These are phyloP conservation scores for Debaryomycetaceae sp. DNA, from an alignment of 1,139 yeast species.

Conservation along the genomic window DNA sequence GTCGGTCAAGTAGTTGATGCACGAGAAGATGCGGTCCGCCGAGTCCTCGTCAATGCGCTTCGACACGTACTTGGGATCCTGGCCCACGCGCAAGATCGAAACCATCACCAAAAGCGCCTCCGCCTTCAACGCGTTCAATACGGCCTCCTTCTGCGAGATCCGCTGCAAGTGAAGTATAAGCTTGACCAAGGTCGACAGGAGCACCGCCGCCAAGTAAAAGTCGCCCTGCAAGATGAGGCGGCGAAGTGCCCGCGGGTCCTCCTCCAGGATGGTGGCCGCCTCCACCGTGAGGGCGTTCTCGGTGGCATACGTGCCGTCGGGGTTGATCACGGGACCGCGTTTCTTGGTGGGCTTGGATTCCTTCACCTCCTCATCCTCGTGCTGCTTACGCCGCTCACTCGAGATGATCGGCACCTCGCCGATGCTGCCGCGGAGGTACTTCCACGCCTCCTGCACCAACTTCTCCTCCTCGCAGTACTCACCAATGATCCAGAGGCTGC, in stretches of 20 bases:
- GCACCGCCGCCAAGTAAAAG: slow-evolving; percentile 83
- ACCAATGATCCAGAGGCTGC: slow-evolving; percentile 94
- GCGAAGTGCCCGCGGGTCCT: slow-evolving; percentile 81
- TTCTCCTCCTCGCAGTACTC: slow-evolving; percentile 76
- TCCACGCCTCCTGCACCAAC: slow-evolving; percentile 84
- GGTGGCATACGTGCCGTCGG: slow-evolving; percentile 98
- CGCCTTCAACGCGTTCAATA: slow-evolving; percentile 82
- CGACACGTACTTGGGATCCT: slow-evolving; percentile 66
- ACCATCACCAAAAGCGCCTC: slow-evolving; percentile 93
- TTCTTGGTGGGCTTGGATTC: slow-evolving; percentile 25
- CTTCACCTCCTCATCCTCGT: slow-evolving; percentile 24
- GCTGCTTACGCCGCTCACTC: slow-evolving; percentile 54
- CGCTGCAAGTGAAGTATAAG: slow-evolving; percentile 74
- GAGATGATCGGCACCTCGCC: slow-evolving; percentile 92
- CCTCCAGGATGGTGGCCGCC: slow-evolving; percentile 33
- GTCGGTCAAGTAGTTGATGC: slow-evolving; percentile 73
- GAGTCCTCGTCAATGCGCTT: slow-evolving; percentile 93
- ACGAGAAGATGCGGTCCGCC: slow-evolving; percentile 82
- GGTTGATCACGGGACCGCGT: slow-evolving; percentile 78
- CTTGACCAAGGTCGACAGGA: slow-evolving; percentile 86
- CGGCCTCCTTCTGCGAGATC: slow-evolving; percentile 48
- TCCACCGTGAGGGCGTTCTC: slow-evolving; percentile 76
- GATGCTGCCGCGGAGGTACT: slow-evolving; percentile 70
- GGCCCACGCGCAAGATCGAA: slow-evolving; percentile 81
- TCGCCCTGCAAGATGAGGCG: slow-evolving; percentile 81